A percentile compares a stretch with the other conserved stretches of the same genome.
Evolutionary conservation across 2,329 filamentous ascomycete genomes (phyloP).

Genomic region (Botrytis fragariae): DNA sequence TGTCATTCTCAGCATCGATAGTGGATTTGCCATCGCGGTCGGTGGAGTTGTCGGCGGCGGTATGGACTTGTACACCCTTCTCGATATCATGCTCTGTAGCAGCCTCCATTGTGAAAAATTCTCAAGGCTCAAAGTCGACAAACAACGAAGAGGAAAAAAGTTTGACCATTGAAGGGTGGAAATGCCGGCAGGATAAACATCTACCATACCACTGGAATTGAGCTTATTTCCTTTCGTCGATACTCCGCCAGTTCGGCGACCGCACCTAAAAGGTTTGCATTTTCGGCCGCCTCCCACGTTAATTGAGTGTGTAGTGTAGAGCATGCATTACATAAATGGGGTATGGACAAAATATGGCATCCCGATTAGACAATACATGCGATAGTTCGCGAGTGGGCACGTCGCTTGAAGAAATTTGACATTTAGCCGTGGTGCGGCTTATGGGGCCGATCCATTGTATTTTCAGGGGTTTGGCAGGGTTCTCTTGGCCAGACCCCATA

Average conservation of each 20-base stretch:
- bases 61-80: constrained; percentile 18
- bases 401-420: neutral
- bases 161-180: neutral
- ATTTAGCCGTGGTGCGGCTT: constrained; percentile 3
- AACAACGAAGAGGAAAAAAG: neutral
- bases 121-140: neutral
- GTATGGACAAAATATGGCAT: neutral
- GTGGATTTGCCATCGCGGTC: constrained; percentile 15
- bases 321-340: constrained; percentile 9
- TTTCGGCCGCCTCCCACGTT: neutral
- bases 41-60: neutral
- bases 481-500: neutral
- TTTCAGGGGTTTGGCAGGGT: constrained; percentile 4
- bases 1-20: neutral
- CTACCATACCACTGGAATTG: neutral
- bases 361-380: neutral
- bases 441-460: constrained; percentile 2
- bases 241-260: neutral
- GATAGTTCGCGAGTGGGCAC: neutral
- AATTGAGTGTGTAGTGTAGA: neutral
- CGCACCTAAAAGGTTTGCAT: neutral
- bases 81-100: constrained; percentile 22
- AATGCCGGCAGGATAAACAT: neutral
- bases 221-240: constrained; percentile 12
- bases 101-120: constrained; percentile 15